Conservation (phyloP, 257 asterid species). For the Cynanchum wilfordii region DNA sequence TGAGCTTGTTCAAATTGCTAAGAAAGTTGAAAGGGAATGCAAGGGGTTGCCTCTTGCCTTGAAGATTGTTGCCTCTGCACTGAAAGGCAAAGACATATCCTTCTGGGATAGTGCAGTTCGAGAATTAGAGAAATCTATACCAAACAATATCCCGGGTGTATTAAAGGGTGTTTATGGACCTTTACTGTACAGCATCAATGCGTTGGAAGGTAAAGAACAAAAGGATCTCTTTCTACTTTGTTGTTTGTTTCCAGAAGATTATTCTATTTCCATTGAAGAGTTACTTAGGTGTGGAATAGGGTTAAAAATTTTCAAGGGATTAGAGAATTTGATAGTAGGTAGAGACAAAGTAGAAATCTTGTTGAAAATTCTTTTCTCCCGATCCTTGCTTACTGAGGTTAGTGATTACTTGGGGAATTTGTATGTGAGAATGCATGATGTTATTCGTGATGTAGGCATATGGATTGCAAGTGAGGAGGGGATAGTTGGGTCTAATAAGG, state of each 20-base stretch:
- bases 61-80: constrained; percentile 16
- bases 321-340: neutral
- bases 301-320: neutral
- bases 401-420: no score
- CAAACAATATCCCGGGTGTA: neutral
- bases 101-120: constrained; percentile 16
- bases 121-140: neutral
- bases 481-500: neutral
- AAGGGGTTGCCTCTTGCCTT: constrained; percentile 29
- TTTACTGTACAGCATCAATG: constrained; percentile 18
- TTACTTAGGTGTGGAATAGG: constrained; percentile 16
- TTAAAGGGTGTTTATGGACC: constrained; percentile 12
- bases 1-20: neutral
- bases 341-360: constrained; percentile 8
- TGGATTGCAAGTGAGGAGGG: neutral
- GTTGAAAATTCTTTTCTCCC: neutral
- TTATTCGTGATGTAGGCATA: constrained; percentile 19
- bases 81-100: neutral
- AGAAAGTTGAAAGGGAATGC: constrained; percentile 14
- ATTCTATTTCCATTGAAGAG: constrained; percentile 13
- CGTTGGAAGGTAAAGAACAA: constrained; percentile 14
- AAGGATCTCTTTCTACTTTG: constrained; percentile 23
- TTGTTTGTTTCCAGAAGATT: constrained; percentile 24
- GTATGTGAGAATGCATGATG: constrained; percentile 1
- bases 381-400: constrained; percentile 16